Percentiles rank a stretch among this genome's conserved stretches.
phyloP scores from a whole-genome alignment of 2,329 filamentous ascomycete genomes.

The Fusarium oligoseptatum region DNA sequence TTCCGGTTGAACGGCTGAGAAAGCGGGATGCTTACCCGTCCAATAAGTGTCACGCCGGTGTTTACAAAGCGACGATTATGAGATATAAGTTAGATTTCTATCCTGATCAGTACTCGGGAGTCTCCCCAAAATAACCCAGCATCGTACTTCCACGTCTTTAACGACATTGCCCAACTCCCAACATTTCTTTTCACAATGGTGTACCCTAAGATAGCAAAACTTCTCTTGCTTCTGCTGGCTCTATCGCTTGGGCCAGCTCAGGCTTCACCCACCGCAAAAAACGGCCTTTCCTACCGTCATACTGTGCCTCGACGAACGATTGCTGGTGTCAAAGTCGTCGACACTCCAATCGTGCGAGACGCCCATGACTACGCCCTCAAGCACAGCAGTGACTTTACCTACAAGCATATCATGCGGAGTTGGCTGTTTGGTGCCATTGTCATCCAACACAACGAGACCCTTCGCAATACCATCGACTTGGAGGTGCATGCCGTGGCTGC shows the following conservation, averaged over 20 bases:
- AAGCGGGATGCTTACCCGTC: background rate
- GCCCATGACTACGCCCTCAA: slow-evolving; percentile 1
- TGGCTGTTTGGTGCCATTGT: slow-evolving; percentile 24
- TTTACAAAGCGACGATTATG: background rate
- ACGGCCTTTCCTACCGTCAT: background rate
- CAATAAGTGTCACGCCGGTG: background rate
- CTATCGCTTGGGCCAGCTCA: background rate
- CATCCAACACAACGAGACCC: slow-evolving; percentile 12
- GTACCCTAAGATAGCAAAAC: background rate
- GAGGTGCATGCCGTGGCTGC: slow-evolving; percentile 24
- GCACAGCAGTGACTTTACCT: slow-evolving; percentile 13
- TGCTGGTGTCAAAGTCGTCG: slow-evolving; percentile 6
- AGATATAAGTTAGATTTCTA: background rate
- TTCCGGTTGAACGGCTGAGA: background rate
- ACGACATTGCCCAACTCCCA: background rate
- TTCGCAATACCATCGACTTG: background rate
- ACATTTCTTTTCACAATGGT: background rate
- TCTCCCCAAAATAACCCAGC: background rate
- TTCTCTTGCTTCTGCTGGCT: background rate
- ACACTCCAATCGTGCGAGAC: slow-evolving; percentile 14
- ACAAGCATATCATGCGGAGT: slow-evolving; percentile 28
- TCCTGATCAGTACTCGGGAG: background rate
- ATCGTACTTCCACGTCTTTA: background rate
- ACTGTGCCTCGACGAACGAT: background rate
- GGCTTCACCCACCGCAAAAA: background rate